Conservation (phyloP, 345 rosid species). For the Isatis tinctoria region DNA sequence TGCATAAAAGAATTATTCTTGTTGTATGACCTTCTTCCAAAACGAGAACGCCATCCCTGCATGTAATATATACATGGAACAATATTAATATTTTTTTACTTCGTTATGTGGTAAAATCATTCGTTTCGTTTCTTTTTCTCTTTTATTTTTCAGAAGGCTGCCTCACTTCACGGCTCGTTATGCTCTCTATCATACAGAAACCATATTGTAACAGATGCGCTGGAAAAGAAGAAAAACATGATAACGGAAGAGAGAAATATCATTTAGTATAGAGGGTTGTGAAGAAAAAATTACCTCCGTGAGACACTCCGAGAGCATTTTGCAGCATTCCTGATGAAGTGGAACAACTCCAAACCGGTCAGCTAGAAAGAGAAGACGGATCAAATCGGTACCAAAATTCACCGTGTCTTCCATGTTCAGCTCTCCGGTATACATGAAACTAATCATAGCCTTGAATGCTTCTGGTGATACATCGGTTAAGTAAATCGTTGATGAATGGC, state of each 20-base stretch:
- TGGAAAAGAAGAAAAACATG: constrained; percentile 26
- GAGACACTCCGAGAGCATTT: constrained; percentile 76
- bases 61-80: constrained; percentile 84
- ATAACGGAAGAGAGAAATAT: constrained; percentile 10
- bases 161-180: constrained; percentile 61
- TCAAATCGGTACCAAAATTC: constrained; percentile 66
- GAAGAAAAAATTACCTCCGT: constrained; percentile 62
- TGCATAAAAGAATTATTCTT: constrained; percentile 83
- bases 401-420: constrained; percentile 52
- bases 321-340: constrained; percentile 98
- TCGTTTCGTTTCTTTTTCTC: constrained; percentile 41
- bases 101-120: constrained; percentile 38
- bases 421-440: constrained; percentile 82
- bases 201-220: constrained; percentile 33
- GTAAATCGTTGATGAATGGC: constrained; percentile 55
- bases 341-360: constrained; percentile 80
- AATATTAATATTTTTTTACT: constrained; percentile 67
- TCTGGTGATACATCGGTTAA: constrained; percentile 70
- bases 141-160: constrained; percentile 69
- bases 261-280: background rate
- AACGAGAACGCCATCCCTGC: constrained; percentile 98
- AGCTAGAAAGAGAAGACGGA: constrained; percentile 78
- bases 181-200: constrained; percentile 35
- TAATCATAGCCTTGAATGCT: constrained; percentile 78
- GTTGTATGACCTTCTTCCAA: constrained; percentile 86